Percentiles rank a stretch among this genome's conserved stretches.
Evolutionary conservation across 371 early-diverging fungal genomes (phyloP).

Genomic region (Mucor sp.): DNA sequence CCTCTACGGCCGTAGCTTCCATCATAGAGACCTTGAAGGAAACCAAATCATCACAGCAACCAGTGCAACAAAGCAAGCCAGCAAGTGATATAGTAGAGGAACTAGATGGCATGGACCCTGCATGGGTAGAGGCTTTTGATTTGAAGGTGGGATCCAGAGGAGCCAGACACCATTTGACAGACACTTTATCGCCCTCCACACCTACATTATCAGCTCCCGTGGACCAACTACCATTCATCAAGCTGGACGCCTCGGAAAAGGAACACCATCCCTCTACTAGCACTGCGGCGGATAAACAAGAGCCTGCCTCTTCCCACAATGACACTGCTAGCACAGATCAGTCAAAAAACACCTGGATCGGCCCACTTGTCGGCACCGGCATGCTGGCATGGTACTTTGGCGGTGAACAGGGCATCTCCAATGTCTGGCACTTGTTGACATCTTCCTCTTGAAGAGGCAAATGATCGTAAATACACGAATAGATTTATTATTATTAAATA

Average conservation of each 20-base stretch:
- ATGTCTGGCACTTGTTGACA: conserved; percentile 20
- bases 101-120: conserved; percentile 15
- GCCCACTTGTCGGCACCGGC: conserved; percentile 18
- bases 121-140: conserved; percentile 33
- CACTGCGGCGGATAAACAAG: background rate
- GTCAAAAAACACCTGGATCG: background rate
- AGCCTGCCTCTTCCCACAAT: background rate
- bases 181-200: conserved; percentile 9
- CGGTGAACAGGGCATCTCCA: conserved; percentile 25
- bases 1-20: background rate
- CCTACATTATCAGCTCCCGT: background rate
- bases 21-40: background rate
- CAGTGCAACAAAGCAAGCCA: background rate
- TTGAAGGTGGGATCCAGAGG: conserved; percentile 25
- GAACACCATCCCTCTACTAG: background rate
- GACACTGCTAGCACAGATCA: background rate
- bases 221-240: background rate
- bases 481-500: conserved; percentile 2
- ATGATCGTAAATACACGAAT: background rate
- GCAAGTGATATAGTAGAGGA: background rate
- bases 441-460: conserved; percentile 9
- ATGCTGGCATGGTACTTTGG: conserved; percentile 29
- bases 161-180: conserved; percentile 5
- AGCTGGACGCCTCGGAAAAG: background rate
- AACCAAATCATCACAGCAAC: background rate